Evolutionary conservation across 2,329 filamentous ascomycete genomes (phyloP), one percentile per base, ranked within the genome.

Genomic region (Alternaria solani): DNA sequence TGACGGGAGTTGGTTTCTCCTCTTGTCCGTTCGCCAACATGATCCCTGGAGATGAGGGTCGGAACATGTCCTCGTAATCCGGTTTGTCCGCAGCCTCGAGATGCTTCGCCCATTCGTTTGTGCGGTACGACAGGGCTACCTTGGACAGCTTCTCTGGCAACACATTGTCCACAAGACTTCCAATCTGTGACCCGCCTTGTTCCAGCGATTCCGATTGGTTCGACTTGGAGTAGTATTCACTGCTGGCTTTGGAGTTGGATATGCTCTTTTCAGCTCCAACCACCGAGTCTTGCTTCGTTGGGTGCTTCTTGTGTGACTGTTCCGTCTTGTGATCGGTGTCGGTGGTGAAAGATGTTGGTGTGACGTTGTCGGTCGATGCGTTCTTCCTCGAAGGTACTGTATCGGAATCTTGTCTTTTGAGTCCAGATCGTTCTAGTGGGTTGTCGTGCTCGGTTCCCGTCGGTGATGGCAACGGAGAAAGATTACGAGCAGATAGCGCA

Each of bases 61-160:
- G 73, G 25, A 85, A 82, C 12, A 91, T 76, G 2, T 88, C 85
- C 7, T 92, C 89, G 0, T 85, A 78, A 48, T 88, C 86, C 1
- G 93, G 93, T 5, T 82, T 81, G 16, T 97, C 94, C 7, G 94
- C 93, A 42, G 86, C 82, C 64, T 89, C 88, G 11, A 97, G 83
- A 76, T 97, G 93, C 76, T 97, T 97, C 0, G 93, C 93, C 94
- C 94, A 98, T 79, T 98, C 94, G 66, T 96, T 96, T 2, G 93
- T 97, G 58, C 94, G 88, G 74, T 95, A 96, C 0, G 91, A 91
- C 75, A 92, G 82, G 2, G 93, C 90, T 8, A 96, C 86, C 62
- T 87, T 89, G 1, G 93, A 95, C 34, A 93, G 79, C 12, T 88
- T 87, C n/a, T 84, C 81, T 0, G 92, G 91, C 9, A 96, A 84